A percentile compares a stretch with the other conserved stretches of the same genome.
These are phyloP conservation scores for Dendrocalamus sinicus DNA, from an alignment of 176 grass and related monocot species.

Conservation along the genomic window DNA sequence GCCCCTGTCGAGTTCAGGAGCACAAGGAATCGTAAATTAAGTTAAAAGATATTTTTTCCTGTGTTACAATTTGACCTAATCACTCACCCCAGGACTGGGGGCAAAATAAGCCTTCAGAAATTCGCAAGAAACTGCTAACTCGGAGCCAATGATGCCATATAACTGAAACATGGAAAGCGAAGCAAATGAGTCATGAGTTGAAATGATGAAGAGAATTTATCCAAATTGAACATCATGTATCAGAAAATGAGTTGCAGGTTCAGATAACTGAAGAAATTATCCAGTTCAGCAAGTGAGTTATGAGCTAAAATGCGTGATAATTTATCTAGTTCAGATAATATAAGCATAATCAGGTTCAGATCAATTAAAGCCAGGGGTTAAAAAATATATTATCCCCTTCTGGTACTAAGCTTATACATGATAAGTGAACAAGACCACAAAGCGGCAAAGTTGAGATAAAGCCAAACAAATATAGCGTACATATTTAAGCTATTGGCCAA, in stretches of 20 bases:
- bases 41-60: constrained; percentile 12
- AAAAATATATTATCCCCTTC: neutral
- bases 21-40: constrained; percentile 39
- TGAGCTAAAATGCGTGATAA: neutral
- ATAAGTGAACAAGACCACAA: neutral
- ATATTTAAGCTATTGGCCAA: neutral
- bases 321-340: neutral
- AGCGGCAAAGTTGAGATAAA: neutral
- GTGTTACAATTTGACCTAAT: constrained; percentile 52
- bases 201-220: neutral
- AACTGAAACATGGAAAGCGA: constrained; percentile 31
- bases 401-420: neutral
- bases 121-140: constrained; percentile 27
- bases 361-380: neutral
- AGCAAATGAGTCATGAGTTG: constrained; percentile 4
- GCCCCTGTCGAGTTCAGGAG: constrained; percentile 39
- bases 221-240: neutral
- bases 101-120: constrained; percentile 51
- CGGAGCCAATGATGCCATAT: constrained; percentile 35
- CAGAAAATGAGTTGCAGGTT: neutral
- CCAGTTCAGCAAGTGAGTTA: neutral
- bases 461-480: constrained; percentile 6
- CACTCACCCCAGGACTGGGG: constrained; percentile 38
- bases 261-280: neutral
- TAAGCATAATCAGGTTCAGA: neutral